phyloP scores from a whole-genome alignment of 805 yeast genomes.

The Zygosaccharomyces bailii region DNA sequence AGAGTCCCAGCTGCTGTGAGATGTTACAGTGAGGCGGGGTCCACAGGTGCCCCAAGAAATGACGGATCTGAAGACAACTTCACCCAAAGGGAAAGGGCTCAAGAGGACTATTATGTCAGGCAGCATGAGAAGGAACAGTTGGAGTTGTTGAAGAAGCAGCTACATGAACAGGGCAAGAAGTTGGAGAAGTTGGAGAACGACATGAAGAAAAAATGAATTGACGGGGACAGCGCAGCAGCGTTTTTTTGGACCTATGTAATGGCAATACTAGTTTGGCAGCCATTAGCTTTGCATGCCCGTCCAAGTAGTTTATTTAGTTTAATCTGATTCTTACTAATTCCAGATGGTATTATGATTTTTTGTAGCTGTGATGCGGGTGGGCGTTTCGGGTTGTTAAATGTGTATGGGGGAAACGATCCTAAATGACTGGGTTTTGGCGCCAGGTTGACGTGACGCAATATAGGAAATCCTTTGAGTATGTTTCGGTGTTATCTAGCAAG shows the following conservation, averaged over 20 bases:
- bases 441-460: background rate
- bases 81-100: constrained; percentile 87
- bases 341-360: background rate
- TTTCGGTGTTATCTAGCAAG: no score
- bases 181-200: constrained; percentile 49
- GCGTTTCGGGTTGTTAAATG: background rate
- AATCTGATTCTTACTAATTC: background rate
- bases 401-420: background rate
- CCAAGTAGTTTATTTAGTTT: background rate
- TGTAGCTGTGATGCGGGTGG: background rate
- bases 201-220: constrained; percentile 24
- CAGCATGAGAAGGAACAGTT: constrained; percentile 89
- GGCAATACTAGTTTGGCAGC: no score
- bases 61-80: constrained; percentile 57
- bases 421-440: no score
- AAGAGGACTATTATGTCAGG: constrained; percentile 79
- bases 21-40: constrained; percentile 52
- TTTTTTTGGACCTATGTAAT: no score
- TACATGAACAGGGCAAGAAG: constrained; percentile 70
- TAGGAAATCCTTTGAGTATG: no score
- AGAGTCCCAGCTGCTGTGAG: constrained; percentile 24
- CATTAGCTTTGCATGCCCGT: background rate
- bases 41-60: constrained; percentile 54
- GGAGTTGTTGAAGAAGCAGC: constrained; percentile 67
- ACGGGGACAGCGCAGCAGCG: background rate